Evolutionary conservation across 2,329 filamentous ascomycete genomes (phyloP), one percentile per base, ranked within the genome.

Genomic region (Blumeria graminis): DNA sequence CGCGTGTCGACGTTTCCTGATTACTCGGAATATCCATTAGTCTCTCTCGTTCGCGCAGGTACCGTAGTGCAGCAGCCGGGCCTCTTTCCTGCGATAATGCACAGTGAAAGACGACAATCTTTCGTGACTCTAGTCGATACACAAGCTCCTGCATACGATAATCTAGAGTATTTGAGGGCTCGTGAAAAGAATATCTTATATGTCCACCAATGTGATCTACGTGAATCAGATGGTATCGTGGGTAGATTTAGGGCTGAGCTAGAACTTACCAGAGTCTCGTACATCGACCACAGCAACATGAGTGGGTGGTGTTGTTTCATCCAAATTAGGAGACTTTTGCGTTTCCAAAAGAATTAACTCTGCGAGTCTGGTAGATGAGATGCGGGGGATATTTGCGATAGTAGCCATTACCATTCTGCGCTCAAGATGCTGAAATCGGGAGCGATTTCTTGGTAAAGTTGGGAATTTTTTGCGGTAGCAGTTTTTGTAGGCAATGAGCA

Each of bases 91-190:
- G 92, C 62, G 84, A 90, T 56, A 96, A 72, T 16, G 86, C 84
- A 69, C 92, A 98, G 71, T 98, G 92, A 68, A 98, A 98, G 1
- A 98, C 78, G 13, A 98, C 87, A 10, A 76, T 82, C 57, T 92
- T 78, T 68, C 87, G 88, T 65, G 82, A 80, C 61, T 79, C 72
- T 52, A 95, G 76, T 46, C 76, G 80, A 57, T 86, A 80, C 11
- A 94, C 74, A n/a, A 98, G 78, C 60, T 88, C 86, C 0, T 89
- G 84, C 68, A 92, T 78, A 62, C 76, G 79, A 66, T 78, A 77
- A 63, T 94, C 86, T 53, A 96, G 76, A 16, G 79, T 77, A 50
- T 70, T 71, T 55, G 78, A 84, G 0, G 92, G 88, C 11, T 86
- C 75, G 73, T 94, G 86, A 55, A 76, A 78, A 36, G 82, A 84